Evolutionary conservation across 371 early-diverging fungal species (phyloP), one percentile per base, ranked within the genome.

Genomic region (Syncephalastrum contaminatum): DNA sequence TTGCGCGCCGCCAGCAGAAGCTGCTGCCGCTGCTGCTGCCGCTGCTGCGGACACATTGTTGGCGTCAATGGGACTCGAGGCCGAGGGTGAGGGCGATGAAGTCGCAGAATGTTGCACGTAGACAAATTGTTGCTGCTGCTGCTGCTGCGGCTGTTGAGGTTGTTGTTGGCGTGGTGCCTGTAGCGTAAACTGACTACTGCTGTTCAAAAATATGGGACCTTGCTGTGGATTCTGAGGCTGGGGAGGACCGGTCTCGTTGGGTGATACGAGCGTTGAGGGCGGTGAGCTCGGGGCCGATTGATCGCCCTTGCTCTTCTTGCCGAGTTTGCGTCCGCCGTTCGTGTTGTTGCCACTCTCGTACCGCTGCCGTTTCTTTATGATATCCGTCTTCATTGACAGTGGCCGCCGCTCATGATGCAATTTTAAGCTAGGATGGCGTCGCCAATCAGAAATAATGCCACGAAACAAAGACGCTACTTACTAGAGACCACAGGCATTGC

Each of bases 401-500:
- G 90, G 94, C 14, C 94, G 80, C 54, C 84, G 85, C 58, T 85
- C 75, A 59, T 82, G 83, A 68, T 98, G 97, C 19, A 95, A 77
- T 62, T 92, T 93, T 52, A 81, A 80, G 58, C 75, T 74, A 60
- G 4, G 42, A 43, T 15, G 25, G 21, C 24, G 18, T 30, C 36
- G 36, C 36, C 5, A 30, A 12, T 30, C 36, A 30, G 36, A 30
- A 10, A 30, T 6, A 1, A 30, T 30, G 8, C 8, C 5, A 15
- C n/a, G 19, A 20, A 4, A 25, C 25, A 25, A 15, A 15, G 10
- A 12, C 22, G 41, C 15, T 4, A 74, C 73, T 76, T 77, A 88
- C 72, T 97, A 98, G 56, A 98, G 75, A 10, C 97, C 97, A 67
- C 98, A 98, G 2, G 97, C 97, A 70, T 97, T 98, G 78, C 98